Evolutionary conservation across 129 eudicot genomes (phyloP), one percentile per base, ranked within the genome.

Genomic region (Logfia minima): DNA sequence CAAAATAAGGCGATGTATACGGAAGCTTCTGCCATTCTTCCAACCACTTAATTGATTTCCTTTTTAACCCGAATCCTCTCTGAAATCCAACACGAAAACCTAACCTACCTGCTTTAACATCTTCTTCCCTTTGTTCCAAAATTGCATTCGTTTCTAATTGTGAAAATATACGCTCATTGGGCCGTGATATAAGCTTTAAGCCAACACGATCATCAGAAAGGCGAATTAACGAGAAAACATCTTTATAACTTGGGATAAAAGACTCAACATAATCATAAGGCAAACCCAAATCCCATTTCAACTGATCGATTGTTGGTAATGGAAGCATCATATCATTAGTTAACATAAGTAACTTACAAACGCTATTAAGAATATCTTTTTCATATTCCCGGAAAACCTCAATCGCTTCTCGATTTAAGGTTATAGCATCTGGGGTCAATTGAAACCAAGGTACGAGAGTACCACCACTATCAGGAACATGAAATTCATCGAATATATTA

Each of bases 221-320:
- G 23, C 43, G 64, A 68, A 81, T 86, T 16, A 86, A 84, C 6
- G 89, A 79, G 56, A 93, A 93, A 43, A 76, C 37, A 29, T 91
- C 79, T 9, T 91, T 73, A 71, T 68, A 77, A 21, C 66, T 83
- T 3, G 82, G 82, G 45, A 91, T 52, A 71, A 92, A 82, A 26
- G 89, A 79, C 17, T 66, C 76, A 52, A 75, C 82, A 24, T 86
- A 93, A 71, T 87, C 91, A 79, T 77, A 72, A 1, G 97, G 98
- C 85, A 93, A 87, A 53, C 97, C 97, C 82, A 93, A 71, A 69
- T 93, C 98, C 98, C 98, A 93, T 79, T 86, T 85, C 66, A 93
- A 80, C 85, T 91, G 98, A 70, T 93, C 97, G 24, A 93, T 86
- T 8, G 93, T 91, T 52, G 83, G 85, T 60, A 93, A 67, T 37